These are phyloP conservation scores for Raffaelea ambrosiae DNA, from an alignment of 2,329 filamentous ascomycete genomes.

Conservation along the genomic window DNA sequence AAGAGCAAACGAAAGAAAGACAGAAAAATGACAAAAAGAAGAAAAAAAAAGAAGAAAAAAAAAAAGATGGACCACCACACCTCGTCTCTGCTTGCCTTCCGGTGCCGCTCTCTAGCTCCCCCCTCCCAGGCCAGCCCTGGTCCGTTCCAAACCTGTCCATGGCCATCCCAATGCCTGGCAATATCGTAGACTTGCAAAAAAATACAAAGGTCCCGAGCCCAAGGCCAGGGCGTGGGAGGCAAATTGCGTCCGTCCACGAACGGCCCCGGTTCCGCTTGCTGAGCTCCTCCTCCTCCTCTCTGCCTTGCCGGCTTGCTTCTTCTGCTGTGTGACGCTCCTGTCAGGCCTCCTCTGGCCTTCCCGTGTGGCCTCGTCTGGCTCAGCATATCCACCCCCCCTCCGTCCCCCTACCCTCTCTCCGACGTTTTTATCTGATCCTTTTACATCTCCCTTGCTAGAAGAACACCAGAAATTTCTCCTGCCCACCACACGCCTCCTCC, in stretches of 20 bases:
- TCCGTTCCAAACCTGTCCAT: too few species aligned
- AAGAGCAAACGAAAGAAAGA: too few species aligned
- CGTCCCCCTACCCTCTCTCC: not conserved
- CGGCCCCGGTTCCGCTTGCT: not conserved
- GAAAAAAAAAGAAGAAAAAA: too few species aligned
- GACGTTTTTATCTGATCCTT: conserved; percentile 7
- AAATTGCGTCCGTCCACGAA: not conserved
- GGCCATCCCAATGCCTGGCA: too few species aligned
- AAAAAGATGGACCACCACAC: too few species aligned
- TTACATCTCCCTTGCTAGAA: not conserved
- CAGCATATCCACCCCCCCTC: too few species aligned
- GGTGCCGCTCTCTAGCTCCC: too few species aligned
- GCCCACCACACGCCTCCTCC: not conserved
- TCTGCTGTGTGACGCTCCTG: not conserved
- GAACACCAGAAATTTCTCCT: not conserved
- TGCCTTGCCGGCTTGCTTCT: not conserved
- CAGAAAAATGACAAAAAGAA: too few species aligned
- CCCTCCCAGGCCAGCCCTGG: too few species aligned
- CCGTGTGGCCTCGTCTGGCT: too few species aligned
- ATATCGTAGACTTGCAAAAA: not conserved
- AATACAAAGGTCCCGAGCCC: not conserved
- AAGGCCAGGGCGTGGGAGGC: not conserved
- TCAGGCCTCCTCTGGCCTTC: not conserved
- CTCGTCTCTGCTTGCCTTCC: too few species aligned
- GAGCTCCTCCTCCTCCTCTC: not conserved